A percentile compares a stretch with the other conserved stretches of the same genome.
These are phyloP conservation scores for Phytophthora colocasiae DNA, from an alignment of 352 stramenopile genomes.

Conservation along the genomic window DNA sequence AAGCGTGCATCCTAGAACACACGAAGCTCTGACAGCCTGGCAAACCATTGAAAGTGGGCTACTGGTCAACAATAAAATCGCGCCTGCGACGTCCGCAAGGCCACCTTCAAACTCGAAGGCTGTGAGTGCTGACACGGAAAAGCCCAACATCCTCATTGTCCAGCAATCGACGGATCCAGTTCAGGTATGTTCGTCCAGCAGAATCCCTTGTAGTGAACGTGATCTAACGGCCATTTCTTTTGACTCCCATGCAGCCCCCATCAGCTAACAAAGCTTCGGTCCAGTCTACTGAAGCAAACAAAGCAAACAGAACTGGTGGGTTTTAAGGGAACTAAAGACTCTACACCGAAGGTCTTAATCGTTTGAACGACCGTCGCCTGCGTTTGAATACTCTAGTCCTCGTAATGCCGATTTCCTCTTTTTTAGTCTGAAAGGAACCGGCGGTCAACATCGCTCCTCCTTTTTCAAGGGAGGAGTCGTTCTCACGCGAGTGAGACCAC, in stretches of 20 bases:
- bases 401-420: too few species aligned
- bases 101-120: not conserved
- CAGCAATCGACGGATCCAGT: slow-evolving; percentile 2
- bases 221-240: slow-evolving; percentile 13
- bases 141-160: slow-evolving; percentile 46
- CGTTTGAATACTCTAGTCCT: too few species aligned
- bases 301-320: too few species aligned
- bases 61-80: slow-evolving; percentile 38
- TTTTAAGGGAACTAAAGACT: too few species aligned
- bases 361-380: too few species aligned
- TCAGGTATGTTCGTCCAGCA: slow-evolving; percentile 5
- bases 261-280: slow-evolving; percentile 2
- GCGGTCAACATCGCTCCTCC: too few species aligned
- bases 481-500: too few species aligned
- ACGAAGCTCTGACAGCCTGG: slow-evolving; percentile 52
- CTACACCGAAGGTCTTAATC: too few species aligned
- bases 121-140: slow-evolving; percentile 1
- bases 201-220: slow-evolving; percentile 1
- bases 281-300: slow-evolving; percentile 3
- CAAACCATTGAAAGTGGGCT: slow-evolving; percentile 56
- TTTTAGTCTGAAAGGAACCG: too few species aligned
- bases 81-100: slow-evolving; percentile 1
- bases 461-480: too few species aligned
- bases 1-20: slow-evolving; percentile 52
- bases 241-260: slow-evolving; percentile 8